These are phyloP conservation scores for Cercospora zeae-maydis DNA, from an alignment of 2,329 filamentous ascomycete genomes.

Conservation along the genomic window DNA sequence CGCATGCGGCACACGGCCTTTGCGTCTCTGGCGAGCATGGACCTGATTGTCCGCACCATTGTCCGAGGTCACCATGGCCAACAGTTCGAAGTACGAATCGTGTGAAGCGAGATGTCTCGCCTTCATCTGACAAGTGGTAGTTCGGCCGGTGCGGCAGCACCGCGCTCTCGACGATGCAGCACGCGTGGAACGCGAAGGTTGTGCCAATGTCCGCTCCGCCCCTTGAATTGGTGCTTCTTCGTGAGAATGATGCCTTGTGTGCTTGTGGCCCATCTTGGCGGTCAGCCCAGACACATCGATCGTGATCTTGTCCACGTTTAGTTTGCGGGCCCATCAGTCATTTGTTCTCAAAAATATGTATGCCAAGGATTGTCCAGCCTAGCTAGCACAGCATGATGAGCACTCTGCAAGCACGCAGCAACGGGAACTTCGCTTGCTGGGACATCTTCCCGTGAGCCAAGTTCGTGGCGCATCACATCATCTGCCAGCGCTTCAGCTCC, in stretches of 20 bases:
- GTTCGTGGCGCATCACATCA: slow-evolving; percentile 1
- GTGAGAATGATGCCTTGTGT: background rate
- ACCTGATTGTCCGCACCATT: background rate
- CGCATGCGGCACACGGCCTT: background rate
- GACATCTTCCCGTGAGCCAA: background rate
- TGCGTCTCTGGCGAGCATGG: background rate
- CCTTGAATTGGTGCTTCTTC: background rate
- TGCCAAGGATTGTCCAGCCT: background rate
- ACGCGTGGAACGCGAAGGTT: background rate
- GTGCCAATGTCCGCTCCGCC: background rate
- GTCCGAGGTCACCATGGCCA: background rate
- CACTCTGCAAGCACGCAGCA: background rate
- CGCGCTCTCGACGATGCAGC: background rate
- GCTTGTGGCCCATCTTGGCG: background rate
- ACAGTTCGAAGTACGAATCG: background rate
- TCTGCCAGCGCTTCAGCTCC: background rate
- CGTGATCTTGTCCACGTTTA: background rate
- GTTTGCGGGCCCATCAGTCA: background rate
- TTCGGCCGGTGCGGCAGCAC: background rate
- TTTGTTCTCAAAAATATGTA: slow-evolving; percentile 3
- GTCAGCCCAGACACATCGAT: background rate
- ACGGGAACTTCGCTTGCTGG: background rate
- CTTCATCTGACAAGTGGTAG: background rate
- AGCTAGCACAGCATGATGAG: background rate
- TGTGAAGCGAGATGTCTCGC: background rate